Conservation (phyloP, 768 basidiomycete genomes). For the Coprinellus micaceus region DNA sequence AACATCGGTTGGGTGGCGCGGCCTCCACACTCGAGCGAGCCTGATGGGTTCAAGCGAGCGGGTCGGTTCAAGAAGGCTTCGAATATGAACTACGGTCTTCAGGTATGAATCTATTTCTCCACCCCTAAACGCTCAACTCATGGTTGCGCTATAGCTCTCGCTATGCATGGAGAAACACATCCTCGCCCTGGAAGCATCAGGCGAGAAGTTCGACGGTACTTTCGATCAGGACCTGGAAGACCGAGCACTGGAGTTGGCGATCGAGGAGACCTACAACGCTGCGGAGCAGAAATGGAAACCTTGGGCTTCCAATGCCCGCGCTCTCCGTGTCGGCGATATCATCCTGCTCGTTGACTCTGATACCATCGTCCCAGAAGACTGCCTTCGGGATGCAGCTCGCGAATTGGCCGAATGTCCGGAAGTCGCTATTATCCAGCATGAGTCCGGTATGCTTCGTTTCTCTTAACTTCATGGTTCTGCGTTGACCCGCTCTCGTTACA, state of each 20-base stretch:
- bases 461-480: neutral
- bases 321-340: conserved; percentile 73
- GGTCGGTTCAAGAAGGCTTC: conserved; percentile 90
- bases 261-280: conserved; percentile 68
- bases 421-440: conserved; percentile 87
- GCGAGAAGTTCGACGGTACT: conserved; percentile 33
- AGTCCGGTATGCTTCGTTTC: conserved; percentile 63
- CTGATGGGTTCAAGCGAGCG: conserved; percentile 73
- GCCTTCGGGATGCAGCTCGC: conserved; percentile 84
- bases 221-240: conserved; percentile 58
- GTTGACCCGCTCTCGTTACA: too few relatives aligned
- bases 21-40: conserved; percentile 57
- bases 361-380: conserved; percentile 81
- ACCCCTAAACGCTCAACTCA: too few relatives aligned
- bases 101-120: conserved; percentile 23
- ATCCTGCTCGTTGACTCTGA: conserved; percentile 83
- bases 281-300: conserved; percentile 59
- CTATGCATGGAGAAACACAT: conserved; percentile 58
- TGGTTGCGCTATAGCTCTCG: conserved; percentile 43
- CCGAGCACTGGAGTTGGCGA: conserved; percentile 63
- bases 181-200: conserved; percentile 40
- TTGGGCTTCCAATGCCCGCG: conserved; percentile 73
- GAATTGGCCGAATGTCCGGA: conserved; percentile 81
- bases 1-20: conserved; percentile 84
- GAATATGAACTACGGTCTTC: conserved; percentile 81